phyloP scores from a whole-genome alignment of 768 basidiomycete species.

The Infundibulicybe gibba region DNA sequence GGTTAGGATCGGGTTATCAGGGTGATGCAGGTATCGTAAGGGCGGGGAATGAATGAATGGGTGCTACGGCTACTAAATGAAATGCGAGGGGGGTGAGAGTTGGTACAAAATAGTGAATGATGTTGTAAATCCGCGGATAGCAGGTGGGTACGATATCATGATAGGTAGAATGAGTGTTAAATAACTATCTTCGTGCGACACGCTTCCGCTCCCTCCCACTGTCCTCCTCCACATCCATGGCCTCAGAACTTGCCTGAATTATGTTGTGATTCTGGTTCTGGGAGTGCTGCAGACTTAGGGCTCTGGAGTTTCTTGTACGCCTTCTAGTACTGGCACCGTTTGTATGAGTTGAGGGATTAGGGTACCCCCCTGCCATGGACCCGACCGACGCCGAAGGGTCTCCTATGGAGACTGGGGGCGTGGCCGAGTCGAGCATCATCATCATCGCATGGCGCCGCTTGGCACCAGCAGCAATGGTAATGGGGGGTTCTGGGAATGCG shows the following conservation, averaged over 20 bases:
- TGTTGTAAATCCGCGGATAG: background rate
- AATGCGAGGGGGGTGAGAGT: background rate
- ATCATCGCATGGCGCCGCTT: conserved; percentile 79
- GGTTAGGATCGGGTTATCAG: background rate
- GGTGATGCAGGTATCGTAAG: background rate
- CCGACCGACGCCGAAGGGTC: conserved; percentile 30
- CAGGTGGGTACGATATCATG: background rate
- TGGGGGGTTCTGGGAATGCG: conserved; percentile 31
- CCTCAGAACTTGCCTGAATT: conserved; percentile 33
- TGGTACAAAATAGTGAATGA: background rate
- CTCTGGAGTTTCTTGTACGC: conserved; percentile 51
- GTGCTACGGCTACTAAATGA: too few relatives aligned
- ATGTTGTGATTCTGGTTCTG: conserved; percentile 37
- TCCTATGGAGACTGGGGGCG: conserved; percentile 34
- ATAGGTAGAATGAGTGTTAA: background rate
- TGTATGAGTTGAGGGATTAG: conserved; percentile 10
- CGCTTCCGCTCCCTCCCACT: conserved; percentile 70
- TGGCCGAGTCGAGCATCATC: conserved; percentile 65
- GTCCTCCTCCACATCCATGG: conserved; percentile 79
- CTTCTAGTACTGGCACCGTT: conserved; percentile 29
- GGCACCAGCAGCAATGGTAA: conserved; percentile 49
- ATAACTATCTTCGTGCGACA: conserved; percentile 54
- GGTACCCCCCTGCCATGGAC: conserved; percentile 1
- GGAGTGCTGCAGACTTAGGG: conserved; percentile 24
- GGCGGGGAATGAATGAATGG: background rate